phyloP scores from a whole-genome alignment of 345 rosid species.

The Citrus inodora region DNA sequence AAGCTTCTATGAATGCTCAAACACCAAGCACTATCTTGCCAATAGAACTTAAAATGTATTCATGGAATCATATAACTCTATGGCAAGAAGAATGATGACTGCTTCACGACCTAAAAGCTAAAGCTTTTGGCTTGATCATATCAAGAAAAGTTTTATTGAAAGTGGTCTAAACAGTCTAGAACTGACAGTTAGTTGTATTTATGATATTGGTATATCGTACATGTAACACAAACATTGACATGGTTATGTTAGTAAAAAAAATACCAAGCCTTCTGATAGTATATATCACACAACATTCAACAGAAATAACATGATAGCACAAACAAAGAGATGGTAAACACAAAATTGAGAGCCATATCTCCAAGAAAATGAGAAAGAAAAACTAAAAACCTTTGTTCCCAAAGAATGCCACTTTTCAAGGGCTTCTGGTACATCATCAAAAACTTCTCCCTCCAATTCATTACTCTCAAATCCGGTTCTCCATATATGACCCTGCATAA shows the following conservation, averaged over 20 bases:
- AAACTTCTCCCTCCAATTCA: slow-evolving; percentile 78
- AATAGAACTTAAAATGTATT: neutral
- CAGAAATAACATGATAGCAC: neutral
- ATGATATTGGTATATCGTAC: neutral
- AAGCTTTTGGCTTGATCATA: neutral
- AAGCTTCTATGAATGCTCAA: neutral
- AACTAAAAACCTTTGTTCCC: slow-evolving; percentile 65
- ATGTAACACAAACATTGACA: neutral
- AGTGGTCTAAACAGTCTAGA: neutral
- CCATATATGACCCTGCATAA: slow-evolving; percentile 94
- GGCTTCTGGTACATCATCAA: slow-evolving; percentile 82
- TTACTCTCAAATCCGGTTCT: slow-evolving; percentile 71
- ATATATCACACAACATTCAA: neutral
- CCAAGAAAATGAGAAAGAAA: neutral
- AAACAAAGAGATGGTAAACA: neutral
- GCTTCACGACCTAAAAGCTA: neutral
- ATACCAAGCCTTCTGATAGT: neutral
- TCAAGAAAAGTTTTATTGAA: neutral
- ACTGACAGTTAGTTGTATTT: neutral
- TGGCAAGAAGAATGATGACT: neutral
- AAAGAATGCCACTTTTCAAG: slow-evolving; percentile 80
- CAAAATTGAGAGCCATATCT: neutral
- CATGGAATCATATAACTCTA: neutral
- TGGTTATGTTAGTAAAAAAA: neutral
- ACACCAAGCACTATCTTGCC: neutral